phyloP scores from a whole-genome alignment of 208 protist species.

The Trypanosoma brucei region DNA sequence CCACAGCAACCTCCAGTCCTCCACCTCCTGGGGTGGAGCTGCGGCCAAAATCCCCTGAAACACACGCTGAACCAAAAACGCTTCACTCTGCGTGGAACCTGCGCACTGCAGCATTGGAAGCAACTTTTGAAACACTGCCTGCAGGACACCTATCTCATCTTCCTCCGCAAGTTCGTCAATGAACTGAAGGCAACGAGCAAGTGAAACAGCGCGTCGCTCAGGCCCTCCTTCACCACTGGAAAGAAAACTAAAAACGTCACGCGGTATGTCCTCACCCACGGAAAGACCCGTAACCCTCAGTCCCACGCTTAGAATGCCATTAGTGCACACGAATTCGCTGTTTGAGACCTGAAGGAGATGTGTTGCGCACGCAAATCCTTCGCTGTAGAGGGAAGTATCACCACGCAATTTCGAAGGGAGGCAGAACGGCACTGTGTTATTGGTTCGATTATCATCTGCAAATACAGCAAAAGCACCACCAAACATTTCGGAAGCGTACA shows the following conservation, averaged over 20 bases:
- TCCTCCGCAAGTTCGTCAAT: constrained; percentile 26
- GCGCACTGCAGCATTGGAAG: constrained; percentile 41
- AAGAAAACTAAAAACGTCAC: neutral
- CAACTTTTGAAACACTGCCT: constrained; percentile 43
- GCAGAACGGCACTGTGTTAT: constrained; percentile 12
- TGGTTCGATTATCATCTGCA: constrained; percentile 1
- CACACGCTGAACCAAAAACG: constrained; percentile 56
- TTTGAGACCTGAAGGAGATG: constrained; percentile 16
- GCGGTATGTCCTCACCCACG: constrained; percentile 8
- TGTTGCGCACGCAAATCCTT: constrained; percentile 1
- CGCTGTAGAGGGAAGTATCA: neutral
- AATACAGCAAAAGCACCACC: constrained; percentile 17
- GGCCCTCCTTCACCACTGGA: neutral
- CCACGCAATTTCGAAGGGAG: constrained; percentile 5
- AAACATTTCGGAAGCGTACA: constrained; percentile 43
- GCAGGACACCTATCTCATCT: constrained; percentile 17
- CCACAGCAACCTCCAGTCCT: constrained; percentile 70
- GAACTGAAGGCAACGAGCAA: constrained; percentile 19
- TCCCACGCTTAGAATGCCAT: constrained; percentile 18
- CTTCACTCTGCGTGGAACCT: constrained; percentile 49
- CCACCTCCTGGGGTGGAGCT: constrained; percentile 28
- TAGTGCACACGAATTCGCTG: constrained; percentile 16
- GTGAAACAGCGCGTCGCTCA: constrained; percentile 12
- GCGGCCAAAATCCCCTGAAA: constrained; percentile 44
- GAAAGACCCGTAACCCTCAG: constrained; percentile 11